These are phyloP conservation scores for Colletotrichum cereale DNA, from an alignment of 2,329 filamentous ascomycete species.

Conservation along the genomic window DNA sequence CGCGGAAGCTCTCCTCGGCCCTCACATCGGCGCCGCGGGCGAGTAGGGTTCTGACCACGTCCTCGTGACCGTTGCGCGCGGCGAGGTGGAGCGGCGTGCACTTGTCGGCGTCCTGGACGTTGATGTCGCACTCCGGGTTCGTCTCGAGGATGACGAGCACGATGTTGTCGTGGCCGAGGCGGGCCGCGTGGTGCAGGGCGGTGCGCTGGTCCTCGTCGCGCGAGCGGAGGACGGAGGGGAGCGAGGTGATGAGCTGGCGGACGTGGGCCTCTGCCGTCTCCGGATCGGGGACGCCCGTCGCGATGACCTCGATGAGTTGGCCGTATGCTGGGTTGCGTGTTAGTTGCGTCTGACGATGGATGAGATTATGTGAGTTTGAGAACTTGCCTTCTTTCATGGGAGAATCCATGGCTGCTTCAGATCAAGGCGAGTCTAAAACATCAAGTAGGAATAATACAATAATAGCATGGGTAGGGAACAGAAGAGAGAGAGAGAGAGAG, in stretches of 20 bases:
- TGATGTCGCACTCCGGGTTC: constrained; percentile 23
- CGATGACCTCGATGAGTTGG: constrained; percentile 40
- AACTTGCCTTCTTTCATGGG: constrained; percentile 40
- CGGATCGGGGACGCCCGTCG: constrained; percentile 13
- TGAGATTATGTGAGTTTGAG: background rate
- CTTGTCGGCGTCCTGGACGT: constrained; percentile 35
- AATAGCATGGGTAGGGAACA: background rate
- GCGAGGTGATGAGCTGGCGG: constrained; percentile 37
- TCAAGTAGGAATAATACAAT: background rate
- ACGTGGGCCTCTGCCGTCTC: constrained; percentile 29
- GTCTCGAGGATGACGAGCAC: constrained; percentile 35
- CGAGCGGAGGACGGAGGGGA: constrained; percentile 39
- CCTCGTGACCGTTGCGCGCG: constrained; percentile 38
- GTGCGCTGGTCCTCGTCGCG: constrained; percentile 37
- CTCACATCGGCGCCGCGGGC: constrained; percentile 34
- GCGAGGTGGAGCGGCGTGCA: constrained; percentile 41
- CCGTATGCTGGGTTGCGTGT: constrained; percentile 27
- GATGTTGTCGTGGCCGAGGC: constrained; percentile 30
- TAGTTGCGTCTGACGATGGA: background rate
- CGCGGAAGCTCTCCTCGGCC: constrained; percentile 39
- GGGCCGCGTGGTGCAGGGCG: constrained; percentile 39
- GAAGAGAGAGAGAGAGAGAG: background rate
- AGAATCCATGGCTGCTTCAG: constrained; percentile 32
- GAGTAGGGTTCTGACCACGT: constrained; percentile 36
- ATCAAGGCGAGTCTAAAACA: background rate